Evolutionary conservation across 441 rosid genomes (phyloP), one percentile per base, ranked within the genome.

Genomic region (Aquilaria agallochum): DNA sequence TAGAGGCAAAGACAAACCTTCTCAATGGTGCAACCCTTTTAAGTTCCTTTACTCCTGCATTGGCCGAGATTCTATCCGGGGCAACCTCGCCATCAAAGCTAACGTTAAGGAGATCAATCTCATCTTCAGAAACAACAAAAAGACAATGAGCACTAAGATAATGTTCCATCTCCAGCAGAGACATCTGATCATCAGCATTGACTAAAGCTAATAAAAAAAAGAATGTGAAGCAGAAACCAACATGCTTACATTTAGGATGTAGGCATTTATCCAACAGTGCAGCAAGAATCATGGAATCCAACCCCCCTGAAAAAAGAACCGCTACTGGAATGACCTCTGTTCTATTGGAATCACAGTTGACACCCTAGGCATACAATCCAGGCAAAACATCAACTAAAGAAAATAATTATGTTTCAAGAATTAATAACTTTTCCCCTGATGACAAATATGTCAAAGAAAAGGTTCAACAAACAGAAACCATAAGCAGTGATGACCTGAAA

Each of bases 241-340:
- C 68, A 58, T 10, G 48, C 76, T 83, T 80, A 88, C 96, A 87
- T 56, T 59, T 74, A 57, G 84, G 78, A 80, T 88, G 89, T 42
- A 94, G 71, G 72, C 88, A 88, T 53, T 90, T 83, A 70, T 94
- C 76, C 75, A 90, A 77, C 27, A 94, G 68, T 44, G 93, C 96
- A 50, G 97, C 92, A 54, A 94, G 85, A 71, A 94, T 87, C 97
- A 87, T 94, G 34, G 97, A 94, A 76, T 94, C 98, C 62, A 90
- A 69, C 66, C 98, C 98, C 53, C 98, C 97, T 56, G 98, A 94
- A 74, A 94, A 90, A 53, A 94, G 89, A 65, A 94, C 86, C 53
- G 97, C 97, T 54, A 88, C 87, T 1, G 97, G 97, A 59, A 62
- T 80, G 68, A 36, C 68, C 55, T 74, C 93, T 59, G 71, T 64